Evolutionary conservation across 2,329 filamentous ascomycete species (phyloP).

Genomic region (Pseudogymnoascus sp.): DNA sequence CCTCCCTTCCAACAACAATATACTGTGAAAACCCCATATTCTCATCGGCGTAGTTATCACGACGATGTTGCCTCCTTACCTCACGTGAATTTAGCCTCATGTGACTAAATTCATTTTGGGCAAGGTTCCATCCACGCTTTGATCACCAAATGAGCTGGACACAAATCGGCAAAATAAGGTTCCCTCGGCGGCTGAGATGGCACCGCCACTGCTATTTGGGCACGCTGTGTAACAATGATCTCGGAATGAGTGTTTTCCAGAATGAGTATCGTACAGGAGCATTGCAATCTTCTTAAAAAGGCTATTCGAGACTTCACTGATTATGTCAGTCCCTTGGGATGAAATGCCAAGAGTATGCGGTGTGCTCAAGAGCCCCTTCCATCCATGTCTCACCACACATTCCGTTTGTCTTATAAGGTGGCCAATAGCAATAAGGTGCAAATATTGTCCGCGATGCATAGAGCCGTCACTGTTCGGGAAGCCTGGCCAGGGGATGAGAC

Average conservation of each 20-base stretch:
- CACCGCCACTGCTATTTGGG: background rate
- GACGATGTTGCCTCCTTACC: background rate
- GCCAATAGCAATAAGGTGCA: background rate
- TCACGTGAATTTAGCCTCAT: constrained; percentile 4
- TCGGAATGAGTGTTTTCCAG: background rate
- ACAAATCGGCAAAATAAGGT: background rate
- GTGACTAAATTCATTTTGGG: background rate
- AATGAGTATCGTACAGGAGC: background rate
- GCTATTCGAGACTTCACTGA: background rate
- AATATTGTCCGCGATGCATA: background rate
- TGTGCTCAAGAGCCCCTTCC: background rate
- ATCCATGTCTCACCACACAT: background rate
- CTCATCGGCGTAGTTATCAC: background rate
- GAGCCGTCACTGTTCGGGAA: background rate
- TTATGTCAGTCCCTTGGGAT: background rate
- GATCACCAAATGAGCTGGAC: background rate
- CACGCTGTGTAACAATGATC: background rate
- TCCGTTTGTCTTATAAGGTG: background rate
- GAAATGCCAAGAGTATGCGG: constrained; percentile 2
- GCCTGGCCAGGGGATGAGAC: background rate
- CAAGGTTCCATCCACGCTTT: background rate
- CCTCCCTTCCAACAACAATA: background rate
- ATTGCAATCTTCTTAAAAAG: background rate
- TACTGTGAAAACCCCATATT: background rate
- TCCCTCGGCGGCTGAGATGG: background rate